These are phyloP conservation scores for Pilobolus umbonatus DNA, from an alignment of 192 early-diverging fungal genomes.

Conservation along the genomic window DNA sequence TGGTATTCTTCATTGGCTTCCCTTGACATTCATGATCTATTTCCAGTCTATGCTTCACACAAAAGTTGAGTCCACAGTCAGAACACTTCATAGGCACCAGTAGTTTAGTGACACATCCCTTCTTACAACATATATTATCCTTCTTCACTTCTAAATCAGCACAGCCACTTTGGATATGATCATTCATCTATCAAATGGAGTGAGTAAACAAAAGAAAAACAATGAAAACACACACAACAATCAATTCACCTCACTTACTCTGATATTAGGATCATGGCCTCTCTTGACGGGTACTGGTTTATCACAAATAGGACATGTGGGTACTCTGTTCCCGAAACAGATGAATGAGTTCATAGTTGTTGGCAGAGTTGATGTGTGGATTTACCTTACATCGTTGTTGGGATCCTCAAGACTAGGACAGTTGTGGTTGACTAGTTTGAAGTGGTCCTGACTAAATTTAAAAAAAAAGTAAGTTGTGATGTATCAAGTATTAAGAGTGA, in stretches of 20 bases:
- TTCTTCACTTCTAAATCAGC: conserved; percentile 45
- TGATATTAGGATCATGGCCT: conserved; percentile 70
- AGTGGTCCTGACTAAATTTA: conserved; percentile 59
- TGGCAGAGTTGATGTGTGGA: not conserved
- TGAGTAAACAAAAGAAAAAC: not conserved
- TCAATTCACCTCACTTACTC: conserved; percentile 19
- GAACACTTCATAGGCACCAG: conserved; percentile 65
- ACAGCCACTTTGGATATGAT: conserved; percentile 61
- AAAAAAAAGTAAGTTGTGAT: not conserved
- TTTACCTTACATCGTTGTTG: conserved; percentile 49
- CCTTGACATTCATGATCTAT: conserved; percentile 62
- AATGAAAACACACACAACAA: not conserved
- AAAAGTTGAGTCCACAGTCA: conserved; percentile 60
- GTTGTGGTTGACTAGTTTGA: conserved; percentile 57
- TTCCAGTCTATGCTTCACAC: conserved; percentile 77
- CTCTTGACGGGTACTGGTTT: conserved; percentile 64
- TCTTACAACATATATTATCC: conserved; percentile 54
- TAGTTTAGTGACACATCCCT: conserved; percentile 61
- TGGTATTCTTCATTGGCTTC: not conserved
- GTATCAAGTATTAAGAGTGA: not conserved
- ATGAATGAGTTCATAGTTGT: not conserved
- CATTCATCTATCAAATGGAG: conserved; percentile 40
- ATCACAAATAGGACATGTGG: conserved; percentile 72
- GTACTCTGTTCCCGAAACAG: conserved; percentile 51
- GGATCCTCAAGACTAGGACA: conserved; percentile 56